Evolutionary conservation across 805 yeast genomes (phyloP).

Genomic region (Saccharomyces eubayanus): DNA sequence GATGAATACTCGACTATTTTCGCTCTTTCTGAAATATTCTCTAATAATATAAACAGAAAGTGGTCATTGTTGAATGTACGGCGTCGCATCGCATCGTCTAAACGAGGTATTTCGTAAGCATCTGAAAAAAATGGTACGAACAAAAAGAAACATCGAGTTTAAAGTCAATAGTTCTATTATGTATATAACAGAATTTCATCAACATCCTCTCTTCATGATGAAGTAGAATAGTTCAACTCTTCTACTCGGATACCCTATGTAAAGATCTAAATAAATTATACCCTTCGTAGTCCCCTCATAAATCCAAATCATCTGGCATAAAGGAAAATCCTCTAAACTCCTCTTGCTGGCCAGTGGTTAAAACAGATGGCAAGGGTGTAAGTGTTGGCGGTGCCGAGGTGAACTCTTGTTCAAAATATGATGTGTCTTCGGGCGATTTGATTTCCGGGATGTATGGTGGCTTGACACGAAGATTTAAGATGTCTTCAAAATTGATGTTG

Average conservation of each 20-base stretch:
- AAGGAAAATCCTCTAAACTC: constrained; percentile 96
- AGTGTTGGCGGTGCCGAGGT: constrained; percentile 90
- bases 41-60: background rate
- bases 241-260: background rate
- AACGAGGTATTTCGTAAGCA: background rate
- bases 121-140: background rate
- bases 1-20: background rate
- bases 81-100: background rate
- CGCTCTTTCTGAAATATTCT: background rate
- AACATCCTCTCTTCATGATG: background rate
- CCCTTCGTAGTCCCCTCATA: constrained; percentile 12
- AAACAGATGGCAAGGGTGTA: constrained; percentile 86
- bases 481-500: constrained; percentile 84
- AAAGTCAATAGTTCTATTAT: background rate
- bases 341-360: constrained; percentile 85
- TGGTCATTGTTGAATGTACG: background rate
- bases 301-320: constrained; percentile 49
- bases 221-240: background rate
- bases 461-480: constrained; percentile 56
- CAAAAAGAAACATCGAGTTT: background rate
- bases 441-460: constrained; percentile 91
- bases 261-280: background rate
- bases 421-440: constrained; percentile 78
- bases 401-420: constrained; percentile 90
- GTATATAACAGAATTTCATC: background rate